These are phyloP conservation scores for Dendrobium huoshanense DNA, from an alignment of 106 monocot species.

Conservation along the genomic window DNA sequence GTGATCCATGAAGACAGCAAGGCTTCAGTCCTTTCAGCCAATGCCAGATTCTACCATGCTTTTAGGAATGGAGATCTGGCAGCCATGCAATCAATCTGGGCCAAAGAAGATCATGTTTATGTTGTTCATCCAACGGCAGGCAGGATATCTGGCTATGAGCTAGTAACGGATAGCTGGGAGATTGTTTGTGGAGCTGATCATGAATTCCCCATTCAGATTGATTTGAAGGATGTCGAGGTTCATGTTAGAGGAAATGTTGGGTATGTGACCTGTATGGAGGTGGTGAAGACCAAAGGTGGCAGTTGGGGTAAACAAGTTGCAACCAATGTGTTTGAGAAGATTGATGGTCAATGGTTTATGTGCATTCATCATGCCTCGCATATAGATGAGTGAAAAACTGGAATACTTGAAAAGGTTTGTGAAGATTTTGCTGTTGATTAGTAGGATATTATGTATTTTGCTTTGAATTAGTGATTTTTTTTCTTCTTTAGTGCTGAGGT, in stretches of 20 bases:
- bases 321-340: conserved; percentile 86
- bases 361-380: conserved; percentile 95
- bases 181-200: conserved; percentile 68
- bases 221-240: conserved; percentile 75
- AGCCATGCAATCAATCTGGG: conserved; percentile 81
- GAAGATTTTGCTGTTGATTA: not conserved
- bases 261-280: conserved; percentile 86
- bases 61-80: conserved; percentile 82
- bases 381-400: conserved; percentile 41
- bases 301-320: conserved; percentile 94
- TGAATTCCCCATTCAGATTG: conserved; percentile 83
- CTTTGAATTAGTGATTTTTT: not conserved
- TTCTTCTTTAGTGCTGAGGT: too few species aligned
- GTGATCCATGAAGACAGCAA: conserved; percentile 71
- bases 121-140: conserved; percentile 87
- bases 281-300: conserved; percentile 79
- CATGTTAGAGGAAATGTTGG: conserved; percentile 68
- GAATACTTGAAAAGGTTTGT: not conserved
- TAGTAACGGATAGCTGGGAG: conserved; percentile 92
- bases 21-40: conserved; percentile 63
- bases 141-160: conserved; percentile 75
- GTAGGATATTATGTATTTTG: not conserved
- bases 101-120: conserved; percentile 67
- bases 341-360: conserved; percentile 75
- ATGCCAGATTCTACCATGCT: conserved; percentile 73